A percentile compares a stretch with the other conserved stretches of the same genome.
Conservation (phyloP, 1,284 basidiomycete genomes). For the Puccinia horiana region DNA sequence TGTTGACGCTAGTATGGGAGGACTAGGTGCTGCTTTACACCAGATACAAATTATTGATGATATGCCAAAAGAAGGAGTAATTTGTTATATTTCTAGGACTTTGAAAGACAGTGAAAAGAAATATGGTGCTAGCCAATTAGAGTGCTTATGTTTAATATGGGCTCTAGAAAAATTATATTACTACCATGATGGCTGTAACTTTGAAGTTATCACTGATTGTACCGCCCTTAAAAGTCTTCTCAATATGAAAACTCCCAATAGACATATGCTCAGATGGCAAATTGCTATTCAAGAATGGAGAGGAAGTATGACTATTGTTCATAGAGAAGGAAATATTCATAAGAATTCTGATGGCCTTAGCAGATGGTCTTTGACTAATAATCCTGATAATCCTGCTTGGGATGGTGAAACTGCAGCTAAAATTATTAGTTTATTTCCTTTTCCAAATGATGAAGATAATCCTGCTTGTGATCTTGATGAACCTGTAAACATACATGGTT, state of each 20-base stretch:
- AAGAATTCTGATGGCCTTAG: not conserved
- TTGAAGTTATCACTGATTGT: conserved; percentile 11
- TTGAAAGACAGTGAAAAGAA: conserved; percentile 24
- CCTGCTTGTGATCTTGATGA: not conserved
- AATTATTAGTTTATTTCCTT: not conserved
- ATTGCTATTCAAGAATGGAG: conserved; percentile 1
- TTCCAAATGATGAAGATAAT: not conserved
- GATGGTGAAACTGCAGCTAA: not conserved
- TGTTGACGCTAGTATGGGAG: no score
- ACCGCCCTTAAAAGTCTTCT: not conserved
- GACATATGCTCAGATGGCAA: not conserved
- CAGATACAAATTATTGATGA: no score
- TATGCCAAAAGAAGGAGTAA: conserved; percentile 3
- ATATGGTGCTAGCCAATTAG: not conserved
- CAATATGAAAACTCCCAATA: not conserved
- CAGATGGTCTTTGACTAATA: not conserved
- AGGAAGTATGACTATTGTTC: not conserved
- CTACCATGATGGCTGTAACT: not conserved
- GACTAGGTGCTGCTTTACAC: no score
- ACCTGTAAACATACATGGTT: not conserved
- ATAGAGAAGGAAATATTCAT: not conserved
- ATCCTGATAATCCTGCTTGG: not conserved
- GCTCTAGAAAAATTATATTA: not conserved
- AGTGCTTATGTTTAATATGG: not conserved
- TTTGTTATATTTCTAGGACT: not conserved